A percentile compares a stretch with the other conserved stretches of the same genome.
Conservation (phyloP, 2,329 filamentous ascomycete species). For the Cladorrhinum sp. region DNA sequence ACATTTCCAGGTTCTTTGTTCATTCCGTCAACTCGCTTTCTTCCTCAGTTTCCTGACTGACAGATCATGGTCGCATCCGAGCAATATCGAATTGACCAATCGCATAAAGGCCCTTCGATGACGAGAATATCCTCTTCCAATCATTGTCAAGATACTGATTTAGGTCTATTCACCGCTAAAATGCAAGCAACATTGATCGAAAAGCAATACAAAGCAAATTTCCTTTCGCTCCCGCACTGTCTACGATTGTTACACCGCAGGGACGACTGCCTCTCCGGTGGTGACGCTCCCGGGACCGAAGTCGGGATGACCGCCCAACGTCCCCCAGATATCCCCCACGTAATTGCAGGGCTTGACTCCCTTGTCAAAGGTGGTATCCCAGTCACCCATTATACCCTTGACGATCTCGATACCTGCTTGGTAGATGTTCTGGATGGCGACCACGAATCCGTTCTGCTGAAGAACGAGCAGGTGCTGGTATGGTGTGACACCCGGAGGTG, state of each 20-base stretch:
- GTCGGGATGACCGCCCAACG: constrained; percentile 61
- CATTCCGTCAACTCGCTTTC: neutral
- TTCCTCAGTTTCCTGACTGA: neutral
- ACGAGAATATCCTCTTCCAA: neutral
- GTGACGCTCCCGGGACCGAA: constrained; percentile 57
- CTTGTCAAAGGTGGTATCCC: constrained; percentile 55
- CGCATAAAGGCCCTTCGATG: neutral
- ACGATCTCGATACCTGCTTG: constrained; percentile 63
- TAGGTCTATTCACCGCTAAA: neutral
- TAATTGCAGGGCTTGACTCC: constrained; percentile 64
- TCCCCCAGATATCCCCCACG: constrained; percentile 69
- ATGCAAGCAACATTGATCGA: neutral
- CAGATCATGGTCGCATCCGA: neutral
- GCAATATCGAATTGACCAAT: constrained; percentile 1
- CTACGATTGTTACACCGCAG: constrained; percentile 18
- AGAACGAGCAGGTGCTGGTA: constrained; percentile 58
- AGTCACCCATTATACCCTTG: constrained; percentile 58
- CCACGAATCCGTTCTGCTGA: constrained; percentile 61
- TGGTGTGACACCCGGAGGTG: constrained; percentile 54
- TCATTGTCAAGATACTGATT: neutral
- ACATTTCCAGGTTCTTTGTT: neutral
- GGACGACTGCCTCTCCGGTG: constrained; percentile 33
- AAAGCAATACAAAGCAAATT: neutral
- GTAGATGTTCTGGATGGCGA: constrained; percentile 65
- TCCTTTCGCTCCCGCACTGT: neutral